A percentile compares a stretch with the other conserved stretches of the same genome.
phyloP scores from a whole-genome alignment of 1,284 basidiomycete species.

The Pholiota adiposa region DNA sequence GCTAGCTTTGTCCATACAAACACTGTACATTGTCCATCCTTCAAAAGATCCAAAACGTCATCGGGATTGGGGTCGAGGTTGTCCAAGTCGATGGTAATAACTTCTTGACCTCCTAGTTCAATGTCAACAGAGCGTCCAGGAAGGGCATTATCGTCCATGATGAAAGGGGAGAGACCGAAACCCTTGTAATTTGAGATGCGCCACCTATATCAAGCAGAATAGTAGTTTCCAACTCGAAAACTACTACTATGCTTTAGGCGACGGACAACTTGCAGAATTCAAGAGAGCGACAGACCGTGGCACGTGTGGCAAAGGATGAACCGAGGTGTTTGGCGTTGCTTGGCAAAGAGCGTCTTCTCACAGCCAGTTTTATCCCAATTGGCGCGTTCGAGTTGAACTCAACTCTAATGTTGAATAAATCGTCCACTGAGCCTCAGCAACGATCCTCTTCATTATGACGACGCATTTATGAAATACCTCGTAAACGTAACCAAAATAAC shows the following conservation, averaged over 20 bases:
- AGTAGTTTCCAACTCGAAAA: not conserved
- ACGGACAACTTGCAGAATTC: not conserved
- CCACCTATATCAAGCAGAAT: not conserved
- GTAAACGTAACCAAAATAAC: not conserved
- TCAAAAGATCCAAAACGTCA: constrained; percentile 73
- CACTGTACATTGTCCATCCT: constrained; percentile 68
- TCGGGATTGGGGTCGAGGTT: constrained; percentile 74
- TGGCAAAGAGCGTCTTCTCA: not conserved
- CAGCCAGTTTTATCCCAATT: not conserved
- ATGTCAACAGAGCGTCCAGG: constrained; percentile 61
- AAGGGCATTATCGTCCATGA: constrained; percentile 38
- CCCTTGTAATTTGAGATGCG: not conserved
- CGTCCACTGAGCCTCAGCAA: not conserved
- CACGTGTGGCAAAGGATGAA: constrained; percentile 6
- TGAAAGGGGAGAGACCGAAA: not conserved
- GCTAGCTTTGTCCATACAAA: constrained; percentile 79
- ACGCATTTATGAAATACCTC: not conserved
- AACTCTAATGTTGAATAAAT: not conserved
- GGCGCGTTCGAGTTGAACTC: not conserved
- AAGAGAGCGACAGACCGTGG: not conserved
- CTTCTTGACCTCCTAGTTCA: constrained; percentile 77
- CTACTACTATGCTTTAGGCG: not conserved
- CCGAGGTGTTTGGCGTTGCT: constrained; percentile 12
- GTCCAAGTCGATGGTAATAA: constrained; percentile 81
- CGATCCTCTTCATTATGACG: not conserved